A percentile compares a stretch with the other conserved stretches of the same genome.
These are phyloP conservation scores for Penicillium sp. DNA, from an alignment of 2,329 filamentous ascomycete species.

Conservation along the genomic window DNA sequence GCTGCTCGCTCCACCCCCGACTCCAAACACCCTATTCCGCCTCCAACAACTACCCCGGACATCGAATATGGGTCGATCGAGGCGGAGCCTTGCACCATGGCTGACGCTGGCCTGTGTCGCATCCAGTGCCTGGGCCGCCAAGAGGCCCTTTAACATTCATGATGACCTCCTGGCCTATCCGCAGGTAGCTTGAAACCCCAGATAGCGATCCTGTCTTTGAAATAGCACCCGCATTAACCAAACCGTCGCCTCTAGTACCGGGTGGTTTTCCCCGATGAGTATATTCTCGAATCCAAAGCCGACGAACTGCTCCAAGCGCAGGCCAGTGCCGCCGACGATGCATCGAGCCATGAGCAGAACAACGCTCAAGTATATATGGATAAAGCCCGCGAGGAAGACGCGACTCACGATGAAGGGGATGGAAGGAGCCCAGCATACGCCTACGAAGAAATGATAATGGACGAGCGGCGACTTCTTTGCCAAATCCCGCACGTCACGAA, in stretches of 20 bases:
- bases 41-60: neutral
- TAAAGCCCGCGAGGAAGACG: slow-evolving; percentile 53
- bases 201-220: neutral
- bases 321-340: slow-evolving; percentile 17
- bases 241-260: slow-evolving; percentile 67
- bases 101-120: slow-evolving; percentile 37
- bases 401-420: slow-evolving; percentile 53
- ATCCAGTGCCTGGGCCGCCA: slow-evolving; percentile 52
- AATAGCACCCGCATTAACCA: neutral
- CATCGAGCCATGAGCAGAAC: slow-evolving; percentile 20
- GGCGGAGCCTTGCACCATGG: slow-evolving; percentile 30
- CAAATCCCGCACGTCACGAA: slow-evolving; percentile 73
- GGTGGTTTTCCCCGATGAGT: slow-evolving; percentile 73
- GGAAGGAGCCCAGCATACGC: slow-evolving; percentile 21
- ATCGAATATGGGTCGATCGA: slow-evolving; percentile 31
- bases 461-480: slow-evolving; percentile 78
- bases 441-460: slow-evolving; percentile 77
- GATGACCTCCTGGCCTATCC: slow-evolving; percentile 87
- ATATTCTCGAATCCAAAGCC: slow-evolving; percentile 73
- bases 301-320: slow-evolving; percentile 55
- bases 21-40: neutral
- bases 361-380: slow-evolving; percentile 32
- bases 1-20: neutral
- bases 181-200: slow-evolving; percentile 61
- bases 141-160: slow-evolving; percentile 77